Conservation (phyloP, 257 asterid species). For the Penstemon eatonii region DNA sequence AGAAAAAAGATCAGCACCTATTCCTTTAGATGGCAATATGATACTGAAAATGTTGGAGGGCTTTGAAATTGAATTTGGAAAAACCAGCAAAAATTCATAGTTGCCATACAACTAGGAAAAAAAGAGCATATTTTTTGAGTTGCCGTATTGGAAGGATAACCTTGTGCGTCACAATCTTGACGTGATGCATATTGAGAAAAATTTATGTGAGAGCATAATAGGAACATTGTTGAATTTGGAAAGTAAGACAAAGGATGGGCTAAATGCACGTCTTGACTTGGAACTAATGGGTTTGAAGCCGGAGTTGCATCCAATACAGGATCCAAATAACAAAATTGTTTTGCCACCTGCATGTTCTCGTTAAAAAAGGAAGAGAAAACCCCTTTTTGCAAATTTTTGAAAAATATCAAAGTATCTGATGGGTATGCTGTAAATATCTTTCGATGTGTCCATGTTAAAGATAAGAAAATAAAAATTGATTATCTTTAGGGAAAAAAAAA, state of each 20-base stretch:
- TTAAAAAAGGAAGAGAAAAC: not conserved
- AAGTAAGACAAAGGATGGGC: too few species aligned
- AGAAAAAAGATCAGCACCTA: too few species aligned
- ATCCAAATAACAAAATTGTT: not conserved
- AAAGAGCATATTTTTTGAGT: not conserved
- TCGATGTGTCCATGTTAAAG: too few species aligned
- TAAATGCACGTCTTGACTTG: too few species aligned
- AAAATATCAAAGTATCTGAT: not conserved
- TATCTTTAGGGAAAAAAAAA: too few species aligned
- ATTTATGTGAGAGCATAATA: too few species aligned
- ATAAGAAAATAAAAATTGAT: not conserved
- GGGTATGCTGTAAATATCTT: not conserved
- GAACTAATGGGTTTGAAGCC: too few species aligned
- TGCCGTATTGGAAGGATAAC: not conserved
- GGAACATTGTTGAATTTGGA: too few species aligned
- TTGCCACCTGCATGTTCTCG: not conserved
- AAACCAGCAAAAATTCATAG: not conserved
- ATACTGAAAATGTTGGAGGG: not conserved
- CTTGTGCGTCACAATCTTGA: too few species aligned
- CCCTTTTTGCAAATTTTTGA: not conserved
- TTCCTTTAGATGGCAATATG: too few species aligned
- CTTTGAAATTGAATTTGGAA: not conserved
- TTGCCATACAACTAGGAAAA: not conserved
- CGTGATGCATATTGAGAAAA: too few species aligned
- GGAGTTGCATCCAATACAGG: too few species aligned